Conservation (phyloP, 148 eudicot genomes). For the Vaccinium corymbosum region DNA sequence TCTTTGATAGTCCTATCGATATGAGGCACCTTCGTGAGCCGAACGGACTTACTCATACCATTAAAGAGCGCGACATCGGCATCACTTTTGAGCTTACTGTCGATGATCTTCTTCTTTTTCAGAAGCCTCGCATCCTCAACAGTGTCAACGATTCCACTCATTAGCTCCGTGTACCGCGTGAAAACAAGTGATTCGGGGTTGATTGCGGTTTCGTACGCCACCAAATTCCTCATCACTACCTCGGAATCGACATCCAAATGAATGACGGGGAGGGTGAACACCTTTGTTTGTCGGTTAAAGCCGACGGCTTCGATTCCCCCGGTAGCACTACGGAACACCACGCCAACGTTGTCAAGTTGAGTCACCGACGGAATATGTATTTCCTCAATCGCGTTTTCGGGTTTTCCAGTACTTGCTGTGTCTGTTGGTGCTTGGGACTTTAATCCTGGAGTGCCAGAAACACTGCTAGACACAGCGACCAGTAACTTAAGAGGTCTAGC, state of each 20-base stretch:
- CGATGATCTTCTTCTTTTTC: conserved; percentile 28
- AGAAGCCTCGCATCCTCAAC: conserved; percentile 31
- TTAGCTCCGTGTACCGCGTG: conserved; percentile 42
- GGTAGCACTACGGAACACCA: conserved; percentile 17
- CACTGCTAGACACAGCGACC: conserved; percentile 9
- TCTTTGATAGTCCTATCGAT: conserved; percentile 33
- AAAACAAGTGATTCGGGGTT: conserved; percentile 23
- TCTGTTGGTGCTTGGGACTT: too few species aligned
- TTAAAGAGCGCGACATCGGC: conserved; percentile 41
- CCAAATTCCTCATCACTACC: conserved; percentile 22
- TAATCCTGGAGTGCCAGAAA: not conserved
- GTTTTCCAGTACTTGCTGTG: not conserved
- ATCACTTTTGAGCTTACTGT: conserved; percentile 24
- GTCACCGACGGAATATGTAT: conserved; percentile 51
- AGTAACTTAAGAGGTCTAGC: conserved; percentile 12
- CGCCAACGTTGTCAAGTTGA: conserved; percentile 21
- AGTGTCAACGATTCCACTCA: conserved; percentile 49
- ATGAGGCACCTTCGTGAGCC: conserved; percentile 22
- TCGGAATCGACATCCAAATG: conserved; percentile 14
- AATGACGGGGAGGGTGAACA: conserved; percentile 13
- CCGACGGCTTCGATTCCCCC: conserved; percentile 12
- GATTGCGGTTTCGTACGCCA: conserved; percentile 37
- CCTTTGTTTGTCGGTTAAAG: not conserved
- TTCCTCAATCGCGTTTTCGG: conserved; percentile 30
- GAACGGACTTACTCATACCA: conserved; percentile 42